Percentiles rank a stretch among this genome's conserved stretches.
Evolutionary conservation across 345 rosid species (phyloP).

Genomic region (Salix dunnii): DNA sequence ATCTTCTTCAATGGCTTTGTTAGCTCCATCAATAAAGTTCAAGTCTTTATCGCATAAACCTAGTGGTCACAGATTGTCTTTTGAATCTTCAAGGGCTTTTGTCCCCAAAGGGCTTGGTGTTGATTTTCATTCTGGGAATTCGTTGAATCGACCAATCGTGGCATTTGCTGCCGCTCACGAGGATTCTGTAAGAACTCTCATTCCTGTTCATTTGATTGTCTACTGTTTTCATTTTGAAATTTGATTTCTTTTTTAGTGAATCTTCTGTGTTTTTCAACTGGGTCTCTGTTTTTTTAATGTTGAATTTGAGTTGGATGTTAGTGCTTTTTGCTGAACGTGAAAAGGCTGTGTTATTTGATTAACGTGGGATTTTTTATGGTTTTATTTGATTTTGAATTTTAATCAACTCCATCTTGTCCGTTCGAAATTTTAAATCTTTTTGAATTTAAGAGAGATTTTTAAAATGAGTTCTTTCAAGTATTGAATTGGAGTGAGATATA

Average conservation of each 20-base stretch:
- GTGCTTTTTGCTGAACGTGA: neutral
- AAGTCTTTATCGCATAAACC: neutral
- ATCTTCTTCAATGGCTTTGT: conserved; percentile 10
- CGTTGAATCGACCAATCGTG: conserved; percentile 27
- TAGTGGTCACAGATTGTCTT: neutral
- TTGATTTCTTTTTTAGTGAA: neutral
- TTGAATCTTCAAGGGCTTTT: neutral
- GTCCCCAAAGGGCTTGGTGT: conserved; percentile 23
- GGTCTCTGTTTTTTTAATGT: neutral
- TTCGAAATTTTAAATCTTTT: neutral
- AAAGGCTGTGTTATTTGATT: neutral
- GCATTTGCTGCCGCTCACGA: conserved; percentile 63
- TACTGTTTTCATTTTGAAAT: neutral
- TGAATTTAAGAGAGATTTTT: neutral
- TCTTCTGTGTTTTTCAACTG: neutral
- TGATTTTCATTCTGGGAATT: conserved; percentile 28
- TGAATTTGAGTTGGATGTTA: neutral
- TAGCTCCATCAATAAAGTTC: conserved; percentile 8
- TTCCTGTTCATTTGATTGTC: neutral
- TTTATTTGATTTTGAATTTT: neutral
- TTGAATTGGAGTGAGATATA: neutral
- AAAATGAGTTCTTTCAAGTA: neutral
- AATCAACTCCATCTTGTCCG: neutral
- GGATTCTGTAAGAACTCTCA: conserved; percentile 42
- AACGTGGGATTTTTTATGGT: neutral